A percentile compares a stretch with the other conserved stretches of the same genome.
phyloP scores from a whole-genome alignment of 2,329 filamentous ascomycete genomes.

The Didymella exigua region DNA sequence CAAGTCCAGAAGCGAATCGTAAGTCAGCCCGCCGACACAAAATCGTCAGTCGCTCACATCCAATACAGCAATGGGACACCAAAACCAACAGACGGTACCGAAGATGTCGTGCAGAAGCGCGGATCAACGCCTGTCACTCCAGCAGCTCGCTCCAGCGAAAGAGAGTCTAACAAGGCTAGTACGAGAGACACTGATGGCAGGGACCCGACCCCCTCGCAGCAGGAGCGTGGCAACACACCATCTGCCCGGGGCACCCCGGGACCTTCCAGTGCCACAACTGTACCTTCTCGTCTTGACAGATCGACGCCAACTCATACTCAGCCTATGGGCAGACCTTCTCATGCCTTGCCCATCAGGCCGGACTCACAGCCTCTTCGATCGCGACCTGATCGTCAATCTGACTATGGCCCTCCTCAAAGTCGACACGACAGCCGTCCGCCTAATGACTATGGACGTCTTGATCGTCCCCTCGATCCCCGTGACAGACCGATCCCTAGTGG shows the following conservation, averaged over 20 bases:
- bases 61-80: constrained; percentile 40
- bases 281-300: constrained; percentile 42
- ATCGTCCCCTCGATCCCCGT: constrained; percentile 50
- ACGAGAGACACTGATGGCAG: constrained; percentile 19
- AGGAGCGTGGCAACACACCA: constrained; percentile 22
- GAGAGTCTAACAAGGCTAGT: constrained; percentile 18
- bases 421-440: constrained; percentile 46
- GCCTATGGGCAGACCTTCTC: constrained; percentile 38
- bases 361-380: constrained; percentile 61
- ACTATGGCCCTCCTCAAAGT: constrained; percentile 32
- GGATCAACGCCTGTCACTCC: constrained; percentile 22
- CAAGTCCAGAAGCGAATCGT: constrained; percentile 56
- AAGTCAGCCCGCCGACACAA: constrained; percentile 21
- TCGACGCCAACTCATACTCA: constrained; percentile 35
- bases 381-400: constrained; percentile 40
- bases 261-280: constrained; percentile 23
- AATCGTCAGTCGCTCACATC: constrained; percentile 21
- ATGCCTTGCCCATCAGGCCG: constrained; percentile 62
- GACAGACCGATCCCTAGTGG: constrained; percentile 38
- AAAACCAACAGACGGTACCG: constrained; percentile 17
- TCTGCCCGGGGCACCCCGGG: constrained; percentile 10
- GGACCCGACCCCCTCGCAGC: constrained; percentile 21
- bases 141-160: constrained; percentile 26
- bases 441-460: constrained; percentile 52
- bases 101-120: constrained; percentile 22